Percentiles rank a stretch among this genome's conserved stretches.
Conservation (phyloP, 495 filamentous ascomycete species). For the Lophiostoma macrostomum region DNA sequence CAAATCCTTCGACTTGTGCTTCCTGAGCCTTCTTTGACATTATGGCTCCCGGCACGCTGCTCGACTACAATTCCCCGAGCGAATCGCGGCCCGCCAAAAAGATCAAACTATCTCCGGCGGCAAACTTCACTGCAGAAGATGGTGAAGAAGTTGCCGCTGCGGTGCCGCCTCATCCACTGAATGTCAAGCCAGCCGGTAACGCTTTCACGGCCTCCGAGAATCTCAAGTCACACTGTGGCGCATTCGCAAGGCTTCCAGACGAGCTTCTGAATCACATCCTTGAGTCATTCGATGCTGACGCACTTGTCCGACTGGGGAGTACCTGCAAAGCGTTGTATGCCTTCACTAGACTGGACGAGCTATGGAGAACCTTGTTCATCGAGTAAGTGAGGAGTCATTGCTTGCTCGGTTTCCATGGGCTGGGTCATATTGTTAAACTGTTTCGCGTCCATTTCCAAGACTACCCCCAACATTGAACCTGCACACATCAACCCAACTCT, state of each 20-base stretch:
- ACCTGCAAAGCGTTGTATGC: slow-evolving; percentile 90
- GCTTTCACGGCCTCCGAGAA: slow-evolving; percentile 64
- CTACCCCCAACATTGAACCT: no score
- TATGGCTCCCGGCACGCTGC: slow-evolving; percentile 26
- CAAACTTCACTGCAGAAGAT: slow-evolving; percentile 7
- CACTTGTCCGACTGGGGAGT: slow-evolving; percentile 65
- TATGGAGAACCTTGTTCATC: slow-evolving; percentile 86
- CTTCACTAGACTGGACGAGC: slow-evolving; percentile 77
- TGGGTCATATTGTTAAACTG: neutral
- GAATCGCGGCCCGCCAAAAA: slow-evolving; percentile 34
- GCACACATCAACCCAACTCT: no score
- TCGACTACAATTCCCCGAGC: slow-evolving; percentile 3
- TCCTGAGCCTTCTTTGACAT: neutral
- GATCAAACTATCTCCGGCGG: slow-evolving; percentile 24
- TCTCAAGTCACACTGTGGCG: slow-evolving; percentile 62
- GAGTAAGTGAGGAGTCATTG: slow-evolving; percentile 59
- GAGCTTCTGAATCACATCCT: slow-evolving; percentile 75
- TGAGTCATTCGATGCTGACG: slow-evolving; percentile 65
- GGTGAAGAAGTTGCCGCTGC: slow-evolving; percentile 35
- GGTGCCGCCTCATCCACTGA: slow-evolving; percentile 71
- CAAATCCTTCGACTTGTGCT: neutral
- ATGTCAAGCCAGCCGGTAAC: slow-evolving; percentile 87
- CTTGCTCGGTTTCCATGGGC: neutral
- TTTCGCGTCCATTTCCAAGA: neutral
- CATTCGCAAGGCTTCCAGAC: slow-evolving; percentile 67